Percentiles rank a stretch among this genome's conserved stretches.
Evolutionary conservation across 2,329 filamentous ascomycete genomes (phyloP).

Genomic region (Fusarium pininemorale): DNA sequence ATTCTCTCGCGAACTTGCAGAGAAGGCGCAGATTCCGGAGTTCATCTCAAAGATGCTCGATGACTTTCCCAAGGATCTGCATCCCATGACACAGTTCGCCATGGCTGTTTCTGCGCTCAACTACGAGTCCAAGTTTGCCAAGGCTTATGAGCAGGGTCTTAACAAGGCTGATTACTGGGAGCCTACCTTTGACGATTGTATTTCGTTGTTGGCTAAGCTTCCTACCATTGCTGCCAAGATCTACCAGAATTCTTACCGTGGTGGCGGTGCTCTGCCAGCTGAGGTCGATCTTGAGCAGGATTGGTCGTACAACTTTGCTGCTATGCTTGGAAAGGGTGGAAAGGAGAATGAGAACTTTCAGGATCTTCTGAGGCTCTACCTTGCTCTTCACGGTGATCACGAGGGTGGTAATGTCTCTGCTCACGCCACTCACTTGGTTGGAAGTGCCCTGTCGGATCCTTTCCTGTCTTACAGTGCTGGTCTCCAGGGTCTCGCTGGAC

Average conservation of each 20-base stretch:
- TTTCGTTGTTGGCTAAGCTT: conserved; percentile 93
- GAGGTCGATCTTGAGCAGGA: conserved; percentile 86
- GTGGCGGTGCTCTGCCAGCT: conserved; percentile 77
- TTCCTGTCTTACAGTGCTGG: conserved; percentile 97
- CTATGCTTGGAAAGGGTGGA: conserved; percentile 91
- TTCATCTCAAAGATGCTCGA: conserved; percentile 91
- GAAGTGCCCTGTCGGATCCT: conserved; percentile 91
- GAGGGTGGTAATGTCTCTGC: conserved; percentile 98
- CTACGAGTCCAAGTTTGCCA: conserved; percentile 92
- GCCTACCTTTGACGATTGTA: conserved; percentile 94
- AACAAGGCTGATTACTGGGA: conserved; percentile 99
- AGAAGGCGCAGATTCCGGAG: conserved; percentile 81
- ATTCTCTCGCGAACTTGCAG: conserved; percentile 86
- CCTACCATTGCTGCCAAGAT: conserved; percentile 97
- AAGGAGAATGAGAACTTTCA: conserved; percentile 93
- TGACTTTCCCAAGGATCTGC: conserved; percentile 86
- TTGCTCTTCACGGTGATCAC: conserved; percentile 96
- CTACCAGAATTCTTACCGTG: conserved; percentile 88
- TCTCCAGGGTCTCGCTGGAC: conserved; percentile 94
- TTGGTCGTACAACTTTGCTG: conserved; percentile 99
- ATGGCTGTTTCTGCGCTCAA: conserved; percentile 96
- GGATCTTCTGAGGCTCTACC: conserved; percentile 90
- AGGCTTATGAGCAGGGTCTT: conserved; percentile 88
- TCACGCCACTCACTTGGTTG: conserved; percentile 93
- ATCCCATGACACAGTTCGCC: conserved; percentile 98